These are phyloP conservation scores for Juglanconis oblonga DNA, from an alignment of 2,329 filamentous ascomycete species.

Conservation along the genomic window DNA sequence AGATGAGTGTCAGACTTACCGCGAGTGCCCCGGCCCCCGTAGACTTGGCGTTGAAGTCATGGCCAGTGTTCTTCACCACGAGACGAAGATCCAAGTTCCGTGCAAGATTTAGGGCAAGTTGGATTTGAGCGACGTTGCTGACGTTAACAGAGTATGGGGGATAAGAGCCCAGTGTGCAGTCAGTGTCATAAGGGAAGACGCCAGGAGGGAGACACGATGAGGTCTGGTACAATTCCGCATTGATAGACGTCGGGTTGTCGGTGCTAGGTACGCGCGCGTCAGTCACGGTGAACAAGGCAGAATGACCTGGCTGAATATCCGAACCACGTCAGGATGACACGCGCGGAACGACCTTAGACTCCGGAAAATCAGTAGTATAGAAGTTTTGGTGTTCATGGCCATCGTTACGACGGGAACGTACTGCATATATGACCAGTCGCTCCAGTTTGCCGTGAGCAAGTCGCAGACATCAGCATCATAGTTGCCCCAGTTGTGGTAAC, in stretches of 20 bases:
- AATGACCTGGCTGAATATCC: too few species aligned
- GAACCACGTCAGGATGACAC: too few species aligned
- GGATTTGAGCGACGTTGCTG: constrained; percentile 38
- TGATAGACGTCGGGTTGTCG: constrained; percentile 33
- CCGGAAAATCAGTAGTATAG: background rate
- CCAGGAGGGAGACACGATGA: constrained; percentile 24
- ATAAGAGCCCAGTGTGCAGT: constrained; percentile 37
- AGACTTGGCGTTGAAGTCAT: constrained; percentile 42
- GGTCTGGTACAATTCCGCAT: constrained; percentile 33
- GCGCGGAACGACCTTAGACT: too few species aligned
- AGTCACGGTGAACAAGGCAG: background rate
- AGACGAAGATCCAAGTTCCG: constrained; percentile 44
- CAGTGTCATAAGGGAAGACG: constrained; percentile 16
- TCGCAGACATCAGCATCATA: constrained; percentile 27
- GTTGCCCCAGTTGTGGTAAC: constrained; percentile 25
- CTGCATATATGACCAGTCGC: constrained; percentile 22
- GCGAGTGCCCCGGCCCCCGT: constrained; percentile 32
- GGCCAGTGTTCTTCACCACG: constrained; percentile 51
- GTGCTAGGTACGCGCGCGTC: constrained; percentile 23
- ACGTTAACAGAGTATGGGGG: constrained; percentile 38
- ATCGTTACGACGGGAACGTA: constrained; percentile 9
- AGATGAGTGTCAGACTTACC: background rate
- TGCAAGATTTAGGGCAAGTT: constrained; percentile 45
- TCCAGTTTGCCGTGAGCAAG: constrained; percentile 27
- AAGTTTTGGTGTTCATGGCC: background rate